Conservation (phyloP, 495 filamentous ascomycete species). For the Letharia lupina region DNA sequence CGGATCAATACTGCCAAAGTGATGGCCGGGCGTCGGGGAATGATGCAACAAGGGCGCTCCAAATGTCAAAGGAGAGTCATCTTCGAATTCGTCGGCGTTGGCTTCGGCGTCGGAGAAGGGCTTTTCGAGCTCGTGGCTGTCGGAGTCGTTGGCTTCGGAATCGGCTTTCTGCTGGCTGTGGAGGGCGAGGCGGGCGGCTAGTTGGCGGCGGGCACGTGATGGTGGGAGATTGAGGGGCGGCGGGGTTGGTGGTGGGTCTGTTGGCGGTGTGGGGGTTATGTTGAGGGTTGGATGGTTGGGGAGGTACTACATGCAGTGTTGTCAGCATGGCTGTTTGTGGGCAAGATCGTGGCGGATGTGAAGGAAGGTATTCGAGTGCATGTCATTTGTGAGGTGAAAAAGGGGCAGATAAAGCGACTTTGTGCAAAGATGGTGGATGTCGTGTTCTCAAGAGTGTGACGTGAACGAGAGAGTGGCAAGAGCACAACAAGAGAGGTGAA, state of each 20-base stretch:
- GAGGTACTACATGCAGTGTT: constrained; percentile 25
- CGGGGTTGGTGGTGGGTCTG: constrained; percentile 46
- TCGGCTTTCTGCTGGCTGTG: constrained; percentile 57
- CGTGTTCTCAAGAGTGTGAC: not conserved
- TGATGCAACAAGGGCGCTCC: constrained; percentile 6
- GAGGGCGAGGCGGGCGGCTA: constrained; percentile 72
- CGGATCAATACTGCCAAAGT: not conserved
- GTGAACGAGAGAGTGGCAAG: not conserved
- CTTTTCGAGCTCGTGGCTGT: not conserved
- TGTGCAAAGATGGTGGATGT: not conserved
- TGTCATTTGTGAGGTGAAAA: not conserved
- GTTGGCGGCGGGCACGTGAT: constrained; percentile 75
- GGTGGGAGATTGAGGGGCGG: constrained; percentile 71
- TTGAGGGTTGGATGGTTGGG: constrained; percentile 28
- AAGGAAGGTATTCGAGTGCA: not conserved
- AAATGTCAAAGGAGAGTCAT: constrained; percentile 9
- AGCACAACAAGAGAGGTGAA: constrained; percentile 2
- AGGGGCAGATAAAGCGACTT: not conserved
- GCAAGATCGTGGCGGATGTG: not conserved
- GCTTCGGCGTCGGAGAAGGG: not conserved
- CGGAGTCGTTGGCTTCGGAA: constrained; percentile 21
- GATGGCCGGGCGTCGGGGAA: not conserved
- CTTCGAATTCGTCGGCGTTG: constrained; percentile 13
- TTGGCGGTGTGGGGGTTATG: constrained; percentile 24
- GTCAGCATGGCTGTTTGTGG: constrained; percentile 13